Base-by-base conservation (phyloP, 2,329 filamentous ascomycete genomes). In the Penicillium psychrosexuale region DNA sequence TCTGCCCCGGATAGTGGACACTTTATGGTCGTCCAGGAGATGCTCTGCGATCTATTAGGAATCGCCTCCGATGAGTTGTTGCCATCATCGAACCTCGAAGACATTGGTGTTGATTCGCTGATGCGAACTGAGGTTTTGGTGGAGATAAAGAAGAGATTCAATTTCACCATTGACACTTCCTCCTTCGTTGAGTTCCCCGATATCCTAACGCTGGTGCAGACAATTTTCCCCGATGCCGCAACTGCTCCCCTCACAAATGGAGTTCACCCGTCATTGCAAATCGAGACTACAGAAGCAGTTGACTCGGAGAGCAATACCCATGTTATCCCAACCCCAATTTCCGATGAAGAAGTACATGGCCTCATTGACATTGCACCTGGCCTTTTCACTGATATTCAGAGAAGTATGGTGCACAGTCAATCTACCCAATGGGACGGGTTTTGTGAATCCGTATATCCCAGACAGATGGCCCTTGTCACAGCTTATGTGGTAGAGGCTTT, bases 91-190 rank as follows among this genome's bases (percentile, higher is more conserved):
- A 15, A 28, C n/a, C 47, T 49, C 2, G 36, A 49, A 24, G 47
- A 49, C 13, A 40, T 49, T 38, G 47, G 47, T 7, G 47, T 49
- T 24, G 47, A 49, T n/a, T 49, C 47, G 6, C 13, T 49, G 11
- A 49, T 49, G 47, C 36, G 47, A 12, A 49, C 47, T n/a, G 47
- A 49, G 8, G 47, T 49, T 3, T 22, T 49, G 27, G 47, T 17
- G 1, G 47, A 49, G 12, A 49, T 49, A n/a, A 49, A 49, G 27
- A 49, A 49, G 9, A n/a, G 27, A 8, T 49, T 49, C 13, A n/a
- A 33, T 8, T n/a, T 49, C n/a, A 49, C 2, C 12, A 12, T 49
- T 4, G 6, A 28, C 5, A 5, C 17, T 9, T 12, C 24, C 12
- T 3, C 36, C 7, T 33, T 49, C 27, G 9, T 33, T 12, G 47